These are phyloP conservation scores for Talinum fruticosum DNA, from an alignment of 148 eudicot genomes.

Conservation along the genomic window DNA sequence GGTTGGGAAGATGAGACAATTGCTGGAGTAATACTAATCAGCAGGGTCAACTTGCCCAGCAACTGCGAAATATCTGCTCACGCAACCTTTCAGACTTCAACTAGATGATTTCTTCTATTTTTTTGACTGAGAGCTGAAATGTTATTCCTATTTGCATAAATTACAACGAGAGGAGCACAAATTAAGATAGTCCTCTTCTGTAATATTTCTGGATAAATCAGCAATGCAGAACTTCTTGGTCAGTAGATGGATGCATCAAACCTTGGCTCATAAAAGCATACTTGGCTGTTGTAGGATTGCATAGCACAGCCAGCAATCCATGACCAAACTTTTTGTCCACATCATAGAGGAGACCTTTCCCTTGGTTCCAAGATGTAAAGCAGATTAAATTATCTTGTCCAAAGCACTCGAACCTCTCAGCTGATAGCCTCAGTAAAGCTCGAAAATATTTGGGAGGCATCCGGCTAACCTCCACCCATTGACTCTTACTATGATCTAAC, in stretches of 20 bases:
- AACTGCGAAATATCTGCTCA: slow-evolving; percentile 1
- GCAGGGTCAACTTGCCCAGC: slow-evolving; percentile 7
- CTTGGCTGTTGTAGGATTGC: slow-evolving; percentile 88
- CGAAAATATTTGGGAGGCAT: slow-evolving; percentile 89
- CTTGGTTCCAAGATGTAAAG: slow-evolving; percentile 98
- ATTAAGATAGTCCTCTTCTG: slow-evolving; percentile 5
- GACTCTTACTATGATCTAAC: slow-evolving; percentile 70
- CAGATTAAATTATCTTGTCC: slow-evolving; percentile 92
- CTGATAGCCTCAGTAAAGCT: slow-evolving; percentile 80
- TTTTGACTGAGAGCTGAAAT: slow-evolving; percentile 4
- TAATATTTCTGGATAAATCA: not conserved
- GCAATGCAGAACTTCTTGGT: slow-evolving; percentile 18
- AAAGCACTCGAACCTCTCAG: slow-evolving; percentile 97
- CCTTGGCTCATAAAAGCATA: slow-evolving; percentile 97
- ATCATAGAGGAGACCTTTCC: slow-evolving; percentile 87
- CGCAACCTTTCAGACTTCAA: slow-evolving; percentile 13
- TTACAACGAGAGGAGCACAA: slow-evolving; percentile 2
- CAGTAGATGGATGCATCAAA: slow-evolving; percentile 80
- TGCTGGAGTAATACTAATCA: slow-evolving; percentile 18
- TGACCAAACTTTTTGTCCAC: slow-evolving; percentile 93
- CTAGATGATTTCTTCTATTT: not conserved
- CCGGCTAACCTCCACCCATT: slow-evolving; percentile 85
- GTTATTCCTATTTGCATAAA: slow-evolving; percentile 5
- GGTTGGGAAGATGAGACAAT: not conserved
- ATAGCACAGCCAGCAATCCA: slow-evolving; percentile 98